Conservation (phyloP, 768 basidiomycete genomes). For the Naganishia vishniacii region DNA sequence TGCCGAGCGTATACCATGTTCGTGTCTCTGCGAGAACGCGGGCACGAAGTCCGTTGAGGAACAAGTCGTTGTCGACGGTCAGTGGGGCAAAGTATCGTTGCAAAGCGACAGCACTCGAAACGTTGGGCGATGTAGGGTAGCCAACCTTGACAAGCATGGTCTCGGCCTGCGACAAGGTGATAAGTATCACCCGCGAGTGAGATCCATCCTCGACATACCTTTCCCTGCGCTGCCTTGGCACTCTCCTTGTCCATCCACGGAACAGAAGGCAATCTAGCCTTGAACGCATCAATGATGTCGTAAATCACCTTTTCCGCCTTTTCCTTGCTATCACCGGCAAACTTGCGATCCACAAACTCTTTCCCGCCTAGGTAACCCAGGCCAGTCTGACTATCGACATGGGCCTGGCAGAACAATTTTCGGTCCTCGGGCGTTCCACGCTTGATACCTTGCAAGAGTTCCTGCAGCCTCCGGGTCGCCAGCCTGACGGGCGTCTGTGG, state of each 20-base stretch:
- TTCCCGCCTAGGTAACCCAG: conserved; percentile 85
- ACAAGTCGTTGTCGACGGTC: conserved; percentile 67
- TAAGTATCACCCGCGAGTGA: not conserved
- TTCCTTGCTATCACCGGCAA: conserved; percentile 60
- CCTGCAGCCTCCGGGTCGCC: conserved; percentile 63
- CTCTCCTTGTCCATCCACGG: conserved; percentile 90
- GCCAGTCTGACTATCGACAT: conserved; percentile 58
- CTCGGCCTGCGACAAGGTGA: conserved; percentile 56
- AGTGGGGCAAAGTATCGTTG: conserved; percentile 65
- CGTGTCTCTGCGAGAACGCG: conserved; percentile 58
- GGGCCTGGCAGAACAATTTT: conserved; percentile 70
- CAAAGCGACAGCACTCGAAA: conserved; percentile 63
- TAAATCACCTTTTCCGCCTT: conserved; percentile 79
- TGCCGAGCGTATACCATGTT: conserved; percentile 71
- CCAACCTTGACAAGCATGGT: conserved; percentile 86
- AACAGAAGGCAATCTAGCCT: conserved; percentile 64
- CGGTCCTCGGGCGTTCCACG: conserved; percentile 78
- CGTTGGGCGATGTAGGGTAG: conserved; percentile 82
- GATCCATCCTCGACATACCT: conserved; percentile 53
- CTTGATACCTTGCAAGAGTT: conserved; percentile 74
- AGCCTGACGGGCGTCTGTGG: conserved; percentile 71
- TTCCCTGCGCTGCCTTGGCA: conserved; percentile 72
- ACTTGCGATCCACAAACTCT: conserved; percentile 60
- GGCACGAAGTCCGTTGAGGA: conserved; percentile 61
- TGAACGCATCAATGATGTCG: conserved; percentile 74